Evolutionary conservation across 1,139 yeast genomes (phyloP).

Genomic region (Geotrichum citri-aurantii): DNA sequence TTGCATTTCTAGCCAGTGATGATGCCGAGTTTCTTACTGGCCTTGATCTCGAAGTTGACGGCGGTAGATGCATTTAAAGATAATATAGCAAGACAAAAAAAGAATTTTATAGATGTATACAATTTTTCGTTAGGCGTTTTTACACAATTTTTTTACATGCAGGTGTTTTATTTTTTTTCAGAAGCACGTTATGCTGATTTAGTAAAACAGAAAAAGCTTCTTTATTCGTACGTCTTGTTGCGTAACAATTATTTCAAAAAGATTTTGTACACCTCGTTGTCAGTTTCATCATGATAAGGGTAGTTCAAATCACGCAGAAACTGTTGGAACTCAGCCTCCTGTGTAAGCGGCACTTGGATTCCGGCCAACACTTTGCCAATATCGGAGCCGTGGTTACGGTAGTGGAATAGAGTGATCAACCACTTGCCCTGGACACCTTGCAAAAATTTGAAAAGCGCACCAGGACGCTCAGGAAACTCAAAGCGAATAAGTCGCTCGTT

Average conservation of each 20-base stretch:
- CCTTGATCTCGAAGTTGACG: slow-evolving; percentile 18
- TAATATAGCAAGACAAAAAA: not conserved
- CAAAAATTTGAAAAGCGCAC: slow-evolving; percentile 79
- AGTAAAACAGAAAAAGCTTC: not conserved
- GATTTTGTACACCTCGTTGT: slow-evolving; percentile 73
- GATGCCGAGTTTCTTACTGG: slow-evolving; percentile 17
- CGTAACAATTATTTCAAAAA: slow-evolving; percentile 42
- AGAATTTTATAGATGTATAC: not conserved
- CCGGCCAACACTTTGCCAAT: slow-evolving; percentile 90
- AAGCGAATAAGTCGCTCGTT: slow-evolving; percentile 76
- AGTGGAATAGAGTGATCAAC: slow-evolving; percentile 92
- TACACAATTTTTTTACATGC: not conserved
- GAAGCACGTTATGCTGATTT: not conserved
- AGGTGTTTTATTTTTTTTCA: not conserved
- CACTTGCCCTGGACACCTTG: slow-evolving; percentile 66
- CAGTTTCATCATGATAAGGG: slow-evolving; percentile 73
- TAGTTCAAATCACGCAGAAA: slow-evolving; percentile 72
- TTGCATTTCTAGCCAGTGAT: slow-evolving; percentile 17
- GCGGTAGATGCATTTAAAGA: slow-evolving; percentile 17
- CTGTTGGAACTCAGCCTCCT: slow-evolving; percentile 55
- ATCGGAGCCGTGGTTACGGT: slow-evolving; percentile 95
- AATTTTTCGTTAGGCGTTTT: not conserved
- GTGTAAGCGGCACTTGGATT: slow-evolving; percentile 71
- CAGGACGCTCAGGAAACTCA: slow-evolving; percentile 97
- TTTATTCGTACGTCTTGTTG: not conserved